Base-by-base conservation (phyloP, 441 rosid genomes). In the Populus hybrid region DNA sequence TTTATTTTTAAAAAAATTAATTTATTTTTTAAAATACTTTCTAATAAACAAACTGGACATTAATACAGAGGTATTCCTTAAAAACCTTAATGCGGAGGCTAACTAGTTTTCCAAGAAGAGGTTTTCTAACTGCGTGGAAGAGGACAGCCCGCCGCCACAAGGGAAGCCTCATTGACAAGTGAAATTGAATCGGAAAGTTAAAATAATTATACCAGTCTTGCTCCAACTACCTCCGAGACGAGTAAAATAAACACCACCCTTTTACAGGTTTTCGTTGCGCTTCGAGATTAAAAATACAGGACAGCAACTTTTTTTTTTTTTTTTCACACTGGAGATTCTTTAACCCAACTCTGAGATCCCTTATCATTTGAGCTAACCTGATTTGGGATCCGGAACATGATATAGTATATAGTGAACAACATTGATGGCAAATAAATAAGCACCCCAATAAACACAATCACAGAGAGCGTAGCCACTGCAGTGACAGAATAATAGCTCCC, bases 341-440 rank as follows among this genome's bases (percentile, higher is more conserved):
- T 12, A 14, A 45, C 20, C 7, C 0, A 14, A 4, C 56, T 14
- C 20, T 45, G 18, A 14, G 56, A 45, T 45, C 20, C 56, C 20
- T 14, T 4, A 45, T 45, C 56, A 4, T 45, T 45, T 45, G 56
- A 45, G 56, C 56, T 45, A 45, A 4, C 53, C 53, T 45, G 53
- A 12, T 45, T 45, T 11, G 53, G 53, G 18, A 45, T 1, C 16
- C 6, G 56, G 56, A 45, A 45, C 56, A 45, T 4, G 56, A 45
- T 4, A 45, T 45, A 45, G 14, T 14, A 66, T 9, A 31, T 29
- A 31, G 79, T 40, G 6, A 29, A 59, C 16, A 76, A 2, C 38
- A 69, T 38, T 4, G 28, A 75, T 11, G 79, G 74, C 29, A 71
- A 16, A 6, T 74, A 82, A 42, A 78, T 33, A 14, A 68, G 16